These are phyloP conservation scores for Macrolepiota albuminosa DNA, from an alignment of 768 basidiomycete species.

Conservation along the genomic window DNA sequence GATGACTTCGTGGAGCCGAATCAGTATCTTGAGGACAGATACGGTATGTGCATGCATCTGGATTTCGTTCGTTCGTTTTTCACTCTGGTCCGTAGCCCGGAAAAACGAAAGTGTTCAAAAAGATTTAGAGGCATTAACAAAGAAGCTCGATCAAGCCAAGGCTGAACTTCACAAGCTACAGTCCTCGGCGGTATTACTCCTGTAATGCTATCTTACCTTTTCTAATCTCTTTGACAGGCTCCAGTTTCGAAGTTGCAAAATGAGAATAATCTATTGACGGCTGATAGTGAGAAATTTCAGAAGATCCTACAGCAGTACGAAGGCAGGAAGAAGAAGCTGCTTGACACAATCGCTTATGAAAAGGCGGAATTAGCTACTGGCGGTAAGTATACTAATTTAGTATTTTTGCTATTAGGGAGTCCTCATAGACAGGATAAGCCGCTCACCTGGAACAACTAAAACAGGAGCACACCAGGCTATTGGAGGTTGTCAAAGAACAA, in stretches of 20 bases:
- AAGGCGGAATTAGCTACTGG: slow-evolving; percentile 57
- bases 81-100: slow-evolving; percentile 39
- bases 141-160: slow-evolving; percentile 40
- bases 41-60: slow-evolving; percentile 44
- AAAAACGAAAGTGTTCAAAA: slow-evolving; percentile 65
- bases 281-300: slow-evolving; percentile 76
- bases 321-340: slow-evolving; percentile 60
- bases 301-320: slow-evolving; percentile 70
- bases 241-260: slow-evolving; percentile 61
- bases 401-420: background rate
- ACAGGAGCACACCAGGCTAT: slow-evolving; percentile 58
- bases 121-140: slow-evolving; percentile 57
- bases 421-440: slow-evolving; percentile 31
- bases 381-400: slow-evolving; percentile 31
- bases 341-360: slow-evolving; percentile 62
- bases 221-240: slow-evolving; percentile 32
- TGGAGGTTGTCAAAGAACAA: slow-evolving; percentile 72
- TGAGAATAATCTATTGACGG: slow-evolving; percentile 57
- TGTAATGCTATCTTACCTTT: background rate
- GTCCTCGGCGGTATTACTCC: slow-evolving; percentile 48
- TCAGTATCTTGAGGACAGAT: slow-evolving; percentile 66
- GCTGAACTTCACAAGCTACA: slow-evolving; percentile 54
- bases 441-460: slow-evolving; percentile 59
- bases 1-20: slow-evolving; percentile 72
- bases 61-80: background rate